Conservation (phyloP, 257 asterid genomes). For the Solanum chaucha region DNA sequence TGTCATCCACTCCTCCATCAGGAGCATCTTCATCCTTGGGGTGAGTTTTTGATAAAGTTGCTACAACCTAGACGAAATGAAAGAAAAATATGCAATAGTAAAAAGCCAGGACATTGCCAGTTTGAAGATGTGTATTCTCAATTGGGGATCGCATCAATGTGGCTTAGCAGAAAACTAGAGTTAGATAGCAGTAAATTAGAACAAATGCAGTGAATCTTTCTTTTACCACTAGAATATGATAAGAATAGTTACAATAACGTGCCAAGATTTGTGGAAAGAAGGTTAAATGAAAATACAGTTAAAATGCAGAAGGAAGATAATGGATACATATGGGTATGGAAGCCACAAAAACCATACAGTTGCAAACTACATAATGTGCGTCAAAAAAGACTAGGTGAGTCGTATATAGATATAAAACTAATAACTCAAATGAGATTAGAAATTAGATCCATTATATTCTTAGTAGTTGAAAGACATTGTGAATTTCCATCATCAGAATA, state of each 20-base stretch:
- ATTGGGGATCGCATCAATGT: background rate
- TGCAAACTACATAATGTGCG: background rate
- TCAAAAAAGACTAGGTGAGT: background rate
- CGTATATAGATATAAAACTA: background rate
- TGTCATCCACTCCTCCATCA: conserved; percentile 90
- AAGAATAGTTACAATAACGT: background rate
- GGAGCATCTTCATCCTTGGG: conserved; percentile 97
- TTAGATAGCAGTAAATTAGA: background rate
- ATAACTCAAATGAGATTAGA: background rate
- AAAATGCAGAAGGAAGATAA: background rate
- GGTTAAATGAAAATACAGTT: background rate
- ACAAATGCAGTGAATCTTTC: background rate
- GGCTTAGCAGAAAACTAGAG: background rate
- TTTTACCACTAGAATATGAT: background rate
- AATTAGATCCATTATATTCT: background rate
- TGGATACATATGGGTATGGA: background rate
- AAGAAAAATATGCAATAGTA: background rate
- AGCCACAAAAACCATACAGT: background rate
- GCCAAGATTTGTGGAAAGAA: background rate
- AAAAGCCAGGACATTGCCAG: background rate
- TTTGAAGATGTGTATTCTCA: background rate
- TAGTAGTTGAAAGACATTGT: background rate
- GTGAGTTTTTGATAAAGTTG: conserved; percentile 45
- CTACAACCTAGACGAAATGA: conserved; percentile 37
- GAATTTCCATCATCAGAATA: background rate